Conservation (phyloP, 2,329 filamentous ascomycete species). For the Fusarium mundagurra region DNA sequence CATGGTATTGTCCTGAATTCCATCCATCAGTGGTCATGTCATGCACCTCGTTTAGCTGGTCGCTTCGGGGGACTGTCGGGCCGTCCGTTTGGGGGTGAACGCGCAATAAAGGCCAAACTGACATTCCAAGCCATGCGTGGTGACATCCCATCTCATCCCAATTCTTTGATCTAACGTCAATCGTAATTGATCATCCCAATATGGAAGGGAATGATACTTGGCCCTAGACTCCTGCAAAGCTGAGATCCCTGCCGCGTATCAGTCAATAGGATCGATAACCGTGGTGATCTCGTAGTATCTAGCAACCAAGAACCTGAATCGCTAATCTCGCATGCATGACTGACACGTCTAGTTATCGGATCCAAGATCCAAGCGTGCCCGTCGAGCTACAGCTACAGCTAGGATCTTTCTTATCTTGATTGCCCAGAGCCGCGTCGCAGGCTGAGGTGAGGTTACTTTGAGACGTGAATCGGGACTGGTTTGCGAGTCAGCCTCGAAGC, state of each 20-base stretch:
- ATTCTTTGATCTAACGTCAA: neutral
- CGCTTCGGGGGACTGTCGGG: no score
- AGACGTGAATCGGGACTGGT: neutral
- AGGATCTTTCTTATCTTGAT: neutral
- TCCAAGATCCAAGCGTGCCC: neutral
- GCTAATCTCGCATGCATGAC: neutral
- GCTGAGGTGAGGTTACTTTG: neutral
- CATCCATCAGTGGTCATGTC: neutral
- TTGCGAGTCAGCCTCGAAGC: neutral
- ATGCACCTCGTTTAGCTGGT: neutral
- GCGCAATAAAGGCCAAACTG: neutral
- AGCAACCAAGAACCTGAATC: neutral
- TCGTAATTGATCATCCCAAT: neutral
- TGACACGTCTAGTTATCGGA: neutral
- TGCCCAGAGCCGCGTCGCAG: neutral
- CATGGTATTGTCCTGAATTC: neutral
- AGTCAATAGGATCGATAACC: neutral
- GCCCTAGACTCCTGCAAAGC: neutral
- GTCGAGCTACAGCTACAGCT: neutral
- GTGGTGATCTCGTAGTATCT: neutral
- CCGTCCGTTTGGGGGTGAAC: neutral
- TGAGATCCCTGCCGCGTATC: neutral
- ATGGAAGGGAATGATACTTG: neutral
- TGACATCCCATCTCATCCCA: neutral
- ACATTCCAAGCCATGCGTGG: neutral